Evolutionary conservation across 73 alveolate genomes (phyloP), one percentile per base, ranked within the genome.

Genomic region (Loxodes magnus): DNA sequence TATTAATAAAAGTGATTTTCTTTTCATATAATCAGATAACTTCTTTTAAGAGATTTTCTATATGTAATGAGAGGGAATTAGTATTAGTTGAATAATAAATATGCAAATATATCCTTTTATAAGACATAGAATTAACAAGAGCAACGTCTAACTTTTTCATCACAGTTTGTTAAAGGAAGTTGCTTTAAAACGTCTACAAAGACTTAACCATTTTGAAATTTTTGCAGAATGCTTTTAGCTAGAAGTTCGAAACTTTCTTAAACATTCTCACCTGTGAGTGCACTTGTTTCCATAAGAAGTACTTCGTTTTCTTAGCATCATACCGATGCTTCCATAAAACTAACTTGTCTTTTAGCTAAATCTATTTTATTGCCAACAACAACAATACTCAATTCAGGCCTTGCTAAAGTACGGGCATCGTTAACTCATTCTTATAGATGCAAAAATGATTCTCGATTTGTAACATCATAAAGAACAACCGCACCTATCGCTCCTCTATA

Each of bases 401-500:
- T 67, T 31, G 93, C 67, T 43, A 75, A 54, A 31, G 61, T 66
- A 30, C 82, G 54, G 20, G 86, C 93, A 76, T 85, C 96, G 41
- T 78, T 75, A 12, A 85, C 58, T 91, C 96, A 85, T 34, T 72
- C 64, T 2, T 42, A 16, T 7, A 85, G 39, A 41, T 63, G 59
- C 22, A 53, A 56, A 35, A 81, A 85, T 3, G 89, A 55, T 35
- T 85, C 96, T 34, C 65, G 64, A 49, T 70, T 63, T 6, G 87
- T 81, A n/a, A 80, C 61, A 23, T 85, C 87, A 51, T 79, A 85
- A 23, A 72, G 71, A n/a, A 82, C 35, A 6, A 85, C 52, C n/a
- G 92, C 96, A 1, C 87, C 82, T 37, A 76, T 84, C 10, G 93
- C 92, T 16, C 96, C 96, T 51, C 96, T 36, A 50, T 85, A 85